Base-by-base conservation (phyloP, 1,284 basidiomycete species). In the Boletus sp. region DNA sequence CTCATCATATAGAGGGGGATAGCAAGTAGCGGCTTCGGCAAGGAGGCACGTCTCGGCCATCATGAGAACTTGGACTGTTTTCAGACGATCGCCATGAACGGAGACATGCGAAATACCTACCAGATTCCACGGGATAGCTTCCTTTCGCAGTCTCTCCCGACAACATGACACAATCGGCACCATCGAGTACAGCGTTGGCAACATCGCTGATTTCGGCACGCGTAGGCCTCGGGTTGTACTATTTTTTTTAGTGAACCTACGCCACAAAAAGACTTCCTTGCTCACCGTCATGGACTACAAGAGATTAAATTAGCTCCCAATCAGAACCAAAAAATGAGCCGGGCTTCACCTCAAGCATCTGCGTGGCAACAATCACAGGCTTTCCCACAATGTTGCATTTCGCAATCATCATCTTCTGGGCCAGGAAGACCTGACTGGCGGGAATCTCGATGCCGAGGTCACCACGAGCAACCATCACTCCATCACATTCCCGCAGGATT, bases 321-420 rank as follows among this genome's bases (percentile, higher is more conserved):
- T 34, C 25, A 25, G n/a, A 26, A 19, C 8, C 17, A 26, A 49
- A 10, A 27, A 38, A n/a, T 9, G 38, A 23, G 17, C 8, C 34
- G 47, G 36, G 48, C 67, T 77, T 62, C 60, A 88, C 88, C 79
- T 99, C 96, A 60, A 99, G 86, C 96, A 99, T 99, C 73, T 99
- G 96, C 16, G 96, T 99, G 17, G 96, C 96, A 60, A 96, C 96
- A 66, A 99, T 99, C 64, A 92, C 91, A 44, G 96, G 94, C 78
- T 99, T 97, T 62, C 94, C 94, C 47, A 82, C 85, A 60, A 94
- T 87, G 77, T 95, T 96, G 76, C 93, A 96, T 76, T 97, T 97
- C 55, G 94, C 83, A 61, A 97, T 98, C 93, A 98, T 98, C 94
- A 97, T 97, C 77, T 98, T 98, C 70, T 98, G 94, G 19, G 94